Evolutionary conservation across 225 moss, liverwort and hornwort species (phyloP).

Genomic region (Neckera pumila): DNA sequence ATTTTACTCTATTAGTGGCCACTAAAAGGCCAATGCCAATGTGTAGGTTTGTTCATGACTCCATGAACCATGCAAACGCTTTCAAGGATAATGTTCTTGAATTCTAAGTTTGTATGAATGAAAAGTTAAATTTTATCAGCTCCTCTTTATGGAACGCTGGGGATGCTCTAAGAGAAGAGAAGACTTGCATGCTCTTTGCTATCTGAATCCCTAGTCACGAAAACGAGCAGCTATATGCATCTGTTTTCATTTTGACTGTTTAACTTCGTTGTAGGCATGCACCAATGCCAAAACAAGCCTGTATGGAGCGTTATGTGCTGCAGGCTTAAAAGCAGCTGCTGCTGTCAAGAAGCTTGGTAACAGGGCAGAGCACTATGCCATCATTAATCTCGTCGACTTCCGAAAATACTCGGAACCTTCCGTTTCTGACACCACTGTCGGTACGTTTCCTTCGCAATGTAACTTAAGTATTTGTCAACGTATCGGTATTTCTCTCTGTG

Average conservation of each 20-base stretch:
- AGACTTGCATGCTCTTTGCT: not conserved
- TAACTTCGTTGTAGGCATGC: conserved; percentile 37
- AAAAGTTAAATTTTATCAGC: not conserved
- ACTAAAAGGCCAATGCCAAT: not conserved
- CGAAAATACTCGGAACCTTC: conserved; percentile 56
- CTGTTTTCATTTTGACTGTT: not conserved
- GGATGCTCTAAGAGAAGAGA: not conserved
- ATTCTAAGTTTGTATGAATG: not conserved
- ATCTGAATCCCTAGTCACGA: not conserved
- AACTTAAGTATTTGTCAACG: not conserved
- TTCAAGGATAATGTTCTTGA: not conserved
- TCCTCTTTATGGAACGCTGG: not conserved
- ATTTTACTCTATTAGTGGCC: not conserved
- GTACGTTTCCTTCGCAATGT: conserved; percentile 19
- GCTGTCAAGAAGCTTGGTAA: conserved; percentile 52
- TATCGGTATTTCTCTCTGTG: not conserved
- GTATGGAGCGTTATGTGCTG: conserved; percentile 79
- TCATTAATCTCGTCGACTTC: conserved; percentile 69
- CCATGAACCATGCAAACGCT: not conserved
- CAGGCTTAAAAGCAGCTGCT: conserved; percentile 89
- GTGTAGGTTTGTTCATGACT: not conserved
- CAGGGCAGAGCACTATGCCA: conserved; percentile 73
- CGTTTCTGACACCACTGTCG: conserved; percentile 60
- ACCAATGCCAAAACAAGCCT: conserved; percentile 37
- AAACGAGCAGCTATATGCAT: not conserved